These are phyloP conservation scores for Crepidotus variabilis DNA, from an alignment of 768 basidiomycete species.

Conservation along the genomic window DNA sequence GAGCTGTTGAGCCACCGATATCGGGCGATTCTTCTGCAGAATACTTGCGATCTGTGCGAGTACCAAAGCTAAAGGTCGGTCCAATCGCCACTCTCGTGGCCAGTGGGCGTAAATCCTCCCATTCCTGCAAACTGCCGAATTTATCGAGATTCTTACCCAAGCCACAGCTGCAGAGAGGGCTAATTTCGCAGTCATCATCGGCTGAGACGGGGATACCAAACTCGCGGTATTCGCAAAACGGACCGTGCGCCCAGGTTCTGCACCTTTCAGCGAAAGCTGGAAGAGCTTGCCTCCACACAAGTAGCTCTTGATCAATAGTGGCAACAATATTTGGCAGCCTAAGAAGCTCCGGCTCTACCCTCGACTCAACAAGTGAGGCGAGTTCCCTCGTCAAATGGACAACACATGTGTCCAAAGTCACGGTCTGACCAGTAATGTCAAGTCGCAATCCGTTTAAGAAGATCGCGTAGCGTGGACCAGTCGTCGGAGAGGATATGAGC, in stretches of 20 bases:
- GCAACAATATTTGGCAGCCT: conserved; percentile 1
- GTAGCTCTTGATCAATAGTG: conserved; percentile 27
- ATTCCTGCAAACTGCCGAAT: conserved; percentile 27
- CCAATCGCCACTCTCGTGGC: conserved; percentile 45
- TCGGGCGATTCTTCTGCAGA: too few relatives aligned
- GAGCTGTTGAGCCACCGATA: too few relatives aligned
- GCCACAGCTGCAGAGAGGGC: conserved; percentile 50
- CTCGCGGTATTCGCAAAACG: conserved; percentile 43
- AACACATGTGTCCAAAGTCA: conserved; percentile 37
- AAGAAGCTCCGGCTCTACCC: not conserved
- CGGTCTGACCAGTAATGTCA: conserved; percentile 37
- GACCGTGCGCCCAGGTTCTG: conserved; percentile 44
- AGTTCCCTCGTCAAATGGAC: conserved; percentile 19
- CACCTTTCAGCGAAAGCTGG: conserved; percentile 49
- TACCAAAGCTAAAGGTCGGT: conserved; percentile 46
- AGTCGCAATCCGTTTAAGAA: conserved; percentile 32
- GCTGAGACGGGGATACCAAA: conserved; percentile 25
- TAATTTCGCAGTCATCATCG: conserved; percentile 9
- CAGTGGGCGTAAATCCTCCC: conserved; percentile 36
- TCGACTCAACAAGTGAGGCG: not conserved
- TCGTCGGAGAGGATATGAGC: not conserved
- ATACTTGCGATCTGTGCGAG: conserved; percentile 16
- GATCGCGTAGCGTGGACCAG: conserved; percentile 27
- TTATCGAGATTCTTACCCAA: conserved; percentile 36
- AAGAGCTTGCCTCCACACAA: conserved; percentile 47